Percentiles rank a stretch among this genome's conserved stretches.
Evolutionary conservation across 2,329 filamentous ascomycete genomes (phyloP).

Genomic region (Grosmannia serpens): DNA sequence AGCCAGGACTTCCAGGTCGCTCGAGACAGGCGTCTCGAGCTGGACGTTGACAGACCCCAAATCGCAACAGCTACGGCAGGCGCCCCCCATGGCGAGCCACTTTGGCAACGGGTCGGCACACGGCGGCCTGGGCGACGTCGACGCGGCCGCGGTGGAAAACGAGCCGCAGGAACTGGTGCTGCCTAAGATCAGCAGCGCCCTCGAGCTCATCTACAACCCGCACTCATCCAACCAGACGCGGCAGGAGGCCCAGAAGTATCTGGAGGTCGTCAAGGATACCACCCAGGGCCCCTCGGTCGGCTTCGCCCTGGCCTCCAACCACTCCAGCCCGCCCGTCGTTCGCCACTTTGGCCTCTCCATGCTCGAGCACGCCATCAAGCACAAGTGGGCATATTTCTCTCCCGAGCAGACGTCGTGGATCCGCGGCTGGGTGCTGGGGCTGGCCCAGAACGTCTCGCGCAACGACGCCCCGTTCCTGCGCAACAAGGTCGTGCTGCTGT

Average conservation of each 20-base stretch:
- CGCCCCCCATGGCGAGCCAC: constrained; percentile 4
- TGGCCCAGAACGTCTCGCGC: constrained; percentile 59
- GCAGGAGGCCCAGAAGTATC: constrained; percentile 70
- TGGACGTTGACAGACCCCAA: neutral
- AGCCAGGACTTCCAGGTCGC: neutral
- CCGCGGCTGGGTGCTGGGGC: constrained; percentile 64
- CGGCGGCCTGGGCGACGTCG: constrained; percentile 18
- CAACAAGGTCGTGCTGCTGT: constrained; percentile 89
- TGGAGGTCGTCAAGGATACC: constrained; percentile 74
- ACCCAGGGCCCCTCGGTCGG: constrained; percentile 75
- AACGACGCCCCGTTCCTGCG: constrained; percentile 73
- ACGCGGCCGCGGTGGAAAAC: neutral
- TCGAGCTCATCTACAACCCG: constrained; percentile 78
- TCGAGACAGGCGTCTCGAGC: neutral
- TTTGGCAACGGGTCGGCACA: constrained; percentile 9
- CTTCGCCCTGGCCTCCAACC: constrained; percentile 68
- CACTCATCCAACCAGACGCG: constrained; percentile 71
- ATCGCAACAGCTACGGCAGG: neutral
- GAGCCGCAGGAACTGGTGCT: constrained; percentile 27
- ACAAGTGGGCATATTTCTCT: constrained; percentile 67
- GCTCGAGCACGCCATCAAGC: constrained; percentile 79
- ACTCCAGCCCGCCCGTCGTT: constrained; percentile 64
- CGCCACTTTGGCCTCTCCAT: constrained; percentile 90
- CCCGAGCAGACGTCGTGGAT: constrained; percentile 56
- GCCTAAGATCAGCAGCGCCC: constrained; percentile 65